A percentile compares a stretch with the other conserved stretches of the same genome.
phyloP scores from a whole-genome alignment of 2,329 filamentous ascomycete genomes.

The Anisogramma anomala region DNA sequence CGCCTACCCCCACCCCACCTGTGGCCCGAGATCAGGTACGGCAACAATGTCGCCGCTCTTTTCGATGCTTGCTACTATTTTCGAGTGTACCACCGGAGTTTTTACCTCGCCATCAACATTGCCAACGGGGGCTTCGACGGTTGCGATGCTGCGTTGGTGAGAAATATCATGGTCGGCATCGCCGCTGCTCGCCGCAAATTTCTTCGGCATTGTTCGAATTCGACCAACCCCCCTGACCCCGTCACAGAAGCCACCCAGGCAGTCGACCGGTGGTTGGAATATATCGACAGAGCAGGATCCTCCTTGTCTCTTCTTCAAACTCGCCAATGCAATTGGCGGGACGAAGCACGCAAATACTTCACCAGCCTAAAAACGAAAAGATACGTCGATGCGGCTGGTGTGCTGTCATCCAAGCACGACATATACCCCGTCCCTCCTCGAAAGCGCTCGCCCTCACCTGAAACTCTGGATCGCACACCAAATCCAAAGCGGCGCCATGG shows the following conservation, averaged over 20 bases:
- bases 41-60: conserved; percentile 11
- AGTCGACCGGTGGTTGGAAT: too few relatives aligned
- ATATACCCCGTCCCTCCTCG: background rate
- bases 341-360: too few relatives aligned
- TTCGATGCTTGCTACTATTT: conserved; percentile 1
- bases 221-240: too few relatives aligned
- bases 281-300: too few relatives aligned
- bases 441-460: conserved; percentile 6
- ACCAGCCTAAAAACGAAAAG: too few relatives aligned
- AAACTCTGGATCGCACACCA: background rate
- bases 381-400: background rate
- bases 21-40: background rate
- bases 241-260: too few relatives aligned
- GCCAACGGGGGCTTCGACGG: background rate
- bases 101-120: background rate
- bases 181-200: too few relatives aligned
- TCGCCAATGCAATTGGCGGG: too few relatives aligned
- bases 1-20: background rate
- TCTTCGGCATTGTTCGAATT: too few relatives aligned
- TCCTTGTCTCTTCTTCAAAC: too few relatives aligned
- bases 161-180: too few relatives aligned
- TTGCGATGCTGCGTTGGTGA: background rate
- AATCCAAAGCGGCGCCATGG: conserved; percentile 2
- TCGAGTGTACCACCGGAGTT: background rate
- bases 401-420: background rate